These are phyloP conservation scores for Aspergillus calidoustus DNA, from an alignment of 2,329 filamentous ascomycete genomes.

Conservation along the genomic window DNA sequence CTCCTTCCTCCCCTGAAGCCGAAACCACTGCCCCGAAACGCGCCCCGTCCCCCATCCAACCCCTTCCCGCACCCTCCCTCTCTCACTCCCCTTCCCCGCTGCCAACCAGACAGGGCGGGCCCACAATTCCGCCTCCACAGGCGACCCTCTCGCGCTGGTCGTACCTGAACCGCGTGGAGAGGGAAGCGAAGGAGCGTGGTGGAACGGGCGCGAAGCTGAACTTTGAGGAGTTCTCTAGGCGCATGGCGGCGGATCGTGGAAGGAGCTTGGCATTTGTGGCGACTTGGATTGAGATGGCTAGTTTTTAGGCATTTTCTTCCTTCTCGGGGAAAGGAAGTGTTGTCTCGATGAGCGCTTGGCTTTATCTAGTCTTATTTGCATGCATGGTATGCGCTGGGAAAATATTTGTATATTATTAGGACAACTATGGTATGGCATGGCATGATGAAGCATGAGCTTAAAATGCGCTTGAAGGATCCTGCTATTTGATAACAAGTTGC, in stretches of 20 bases:
- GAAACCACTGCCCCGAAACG: conserved; percentile 40
- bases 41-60: conserved; percentile 41
- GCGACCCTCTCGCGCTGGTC: conserved; percentile 52
- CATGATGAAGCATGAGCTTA: neutral
- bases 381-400: neutral
- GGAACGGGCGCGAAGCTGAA: conserved; percentile 75
- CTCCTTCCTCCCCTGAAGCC: conserved; percentile 37
- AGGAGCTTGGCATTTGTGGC: conserved; percentile 79
- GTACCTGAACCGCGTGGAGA: conserved; percentile 66
- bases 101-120: conserved; percentile 18
- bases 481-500: neutral
- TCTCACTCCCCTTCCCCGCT: conserved; percentile 11
- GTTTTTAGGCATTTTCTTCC: conserved; percentile 50
- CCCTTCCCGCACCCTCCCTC: conserved; percentile 29
- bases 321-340: too few species aligned
- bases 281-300: conserved; percentile 83
- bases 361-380: neutral
- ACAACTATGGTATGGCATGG: neutral
- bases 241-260: conserved; percentile 71
- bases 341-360: neutral
- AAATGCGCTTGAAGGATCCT: neutral
- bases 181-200: conserved; percentile 71
- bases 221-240: conserved; percentile 77
- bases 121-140: conserved; percentile 25
- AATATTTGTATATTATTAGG: neutral